These are phyloP conservation scores for Alternaria dauci DNA, from an alignment of 2,329 filamentous ascomycete species.

Conservation along the genomic window DNA sequence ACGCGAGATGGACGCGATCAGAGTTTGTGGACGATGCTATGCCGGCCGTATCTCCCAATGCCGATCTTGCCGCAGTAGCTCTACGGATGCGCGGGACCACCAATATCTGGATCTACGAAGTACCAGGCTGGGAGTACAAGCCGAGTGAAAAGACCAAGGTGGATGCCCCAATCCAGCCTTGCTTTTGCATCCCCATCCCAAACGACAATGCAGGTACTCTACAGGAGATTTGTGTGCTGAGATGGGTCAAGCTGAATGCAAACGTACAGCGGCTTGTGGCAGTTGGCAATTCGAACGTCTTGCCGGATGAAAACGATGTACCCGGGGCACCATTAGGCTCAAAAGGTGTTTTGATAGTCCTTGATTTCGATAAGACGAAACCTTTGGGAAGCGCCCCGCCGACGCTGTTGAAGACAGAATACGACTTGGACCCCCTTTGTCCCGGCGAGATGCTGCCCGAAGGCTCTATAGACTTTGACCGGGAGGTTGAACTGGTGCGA, in stretches of 20 bases:
- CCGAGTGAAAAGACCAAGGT: conserved; percentile 34
- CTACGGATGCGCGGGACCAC: conserved; percentile 50
- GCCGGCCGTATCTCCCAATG: conserved; percentile 51
- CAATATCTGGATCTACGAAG: conserved; percentile 52
- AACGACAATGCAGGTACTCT: conserved; percentile 42
- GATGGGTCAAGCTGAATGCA: conserved; percentile 45
- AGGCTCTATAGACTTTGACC: conserved; percentile 52
- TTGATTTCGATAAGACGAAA: conserved; percentile 50
- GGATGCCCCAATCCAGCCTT: conserved; percentile 48
- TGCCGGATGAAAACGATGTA: conserved; percentile 33
- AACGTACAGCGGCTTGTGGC: conserved; percentile 49
- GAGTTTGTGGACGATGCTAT: conserved; percentile 53
- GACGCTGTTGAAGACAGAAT: conserved; percentile 41
- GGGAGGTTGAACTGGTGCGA: conserved; percentile 52
- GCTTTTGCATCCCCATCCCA: conserved; percentile 48
- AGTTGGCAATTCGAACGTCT: conserved; percentile 47
- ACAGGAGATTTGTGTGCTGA: conserved; percentile 49
- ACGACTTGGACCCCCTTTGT: conserved; percentile 49
- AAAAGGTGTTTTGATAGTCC: conserved; percentile 49
- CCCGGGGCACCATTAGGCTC: conserved; percentile 42
- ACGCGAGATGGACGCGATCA: conserved; percentile 49
- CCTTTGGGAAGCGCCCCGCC: conserved; percentile 31
- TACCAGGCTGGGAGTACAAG: conserved; percentile 48
- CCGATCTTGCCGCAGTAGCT: conserved; percentile 50
- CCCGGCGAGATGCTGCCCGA: conserved; percentile 51